Percentiles rank a stretch among this genome's conserved stretches.
These are phyloP conservation scores for Lithospermum erythrorhizon DNA, from an alignment of 257 asterid genomes.

Conservation along the genomic window DNA sequence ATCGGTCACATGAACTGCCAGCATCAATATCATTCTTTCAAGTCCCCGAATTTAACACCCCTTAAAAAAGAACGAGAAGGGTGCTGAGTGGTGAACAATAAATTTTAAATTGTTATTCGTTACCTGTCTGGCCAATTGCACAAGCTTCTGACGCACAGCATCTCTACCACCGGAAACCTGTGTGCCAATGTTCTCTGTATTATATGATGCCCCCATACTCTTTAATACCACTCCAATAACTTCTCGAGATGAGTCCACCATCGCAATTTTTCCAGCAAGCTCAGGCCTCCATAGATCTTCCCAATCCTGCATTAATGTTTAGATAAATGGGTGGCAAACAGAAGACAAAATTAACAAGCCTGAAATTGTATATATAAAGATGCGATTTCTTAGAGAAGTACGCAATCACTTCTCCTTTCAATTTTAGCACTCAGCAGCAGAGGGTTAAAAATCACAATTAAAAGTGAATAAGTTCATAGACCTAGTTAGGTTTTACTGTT, in stretches of 20 bases:
- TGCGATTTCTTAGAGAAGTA: too few relatives aligned
- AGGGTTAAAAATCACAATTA: too few relatives aligned
- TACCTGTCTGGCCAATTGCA: slow-evolving; percentile 66
- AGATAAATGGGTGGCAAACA: not conserved
- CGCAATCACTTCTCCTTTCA: too few relatives aligned
- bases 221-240: slow-evolving; percentile 79
- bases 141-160: slow-evolving; percentile 62
- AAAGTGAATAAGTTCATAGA: too few relatives aligned
- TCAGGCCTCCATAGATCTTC: slow-evolving; percentile 94
- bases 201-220: slow-evolving; percentile 85
- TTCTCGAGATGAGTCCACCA: slow-evolving; percentile 91
- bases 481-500: too few relatives aligned
- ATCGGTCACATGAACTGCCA: not conserved
- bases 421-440: too few relatives aligned
- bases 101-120: not conserved
- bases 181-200: slow-evolving; percentile 52
- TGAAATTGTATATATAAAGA: not conserved
- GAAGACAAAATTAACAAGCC: not conserved
- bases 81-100: not conserved
- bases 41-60: not conserved
- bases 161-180: slow-evolving; percentile 70
- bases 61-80: not conserved
- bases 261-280: slow-evolving; percentile 80
- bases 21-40: not conserved
- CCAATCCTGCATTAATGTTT: slow-evolving; percentile 64